phyloP scores from a whole-genome alignment of 495 filamentous ascomycete species.

The Penicillium pulvis region DNA sequence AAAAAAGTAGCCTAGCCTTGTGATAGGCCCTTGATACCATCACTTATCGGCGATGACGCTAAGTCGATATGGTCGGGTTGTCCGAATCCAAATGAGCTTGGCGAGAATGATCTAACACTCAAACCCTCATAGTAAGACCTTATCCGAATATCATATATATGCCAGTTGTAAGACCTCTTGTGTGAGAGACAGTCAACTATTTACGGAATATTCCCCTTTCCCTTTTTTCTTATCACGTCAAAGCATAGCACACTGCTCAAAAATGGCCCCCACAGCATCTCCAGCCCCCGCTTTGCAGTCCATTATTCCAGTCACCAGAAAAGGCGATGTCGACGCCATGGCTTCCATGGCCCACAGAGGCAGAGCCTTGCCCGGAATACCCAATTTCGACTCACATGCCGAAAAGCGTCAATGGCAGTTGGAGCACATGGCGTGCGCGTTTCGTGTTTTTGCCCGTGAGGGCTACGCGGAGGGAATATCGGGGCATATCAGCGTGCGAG shows the following conservation, averaged over 20 bases:
- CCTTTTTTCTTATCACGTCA: not conserved
- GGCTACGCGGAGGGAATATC: conserved; percentile 32
- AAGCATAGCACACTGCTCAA: not conserved
- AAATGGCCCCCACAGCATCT: not conserved
- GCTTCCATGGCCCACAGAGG: conserved; percentile 17
- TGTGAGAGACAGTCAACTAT: too few species aligned
- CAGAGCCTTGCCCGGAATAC: conserved; percentile 38
- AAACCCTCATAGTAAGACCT: too few species aligned
- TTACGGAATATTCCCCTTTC: not conserved
- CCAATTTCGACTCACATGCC: conserved; percentile 39
- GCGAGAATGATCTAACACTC: not conserved
- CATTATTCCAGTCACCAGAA: not conserved
- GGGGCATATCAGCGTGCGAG: conserved; percentile 33
- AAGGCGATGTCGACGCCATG: conserved; percentile 13
- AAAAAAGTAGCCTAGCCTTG: too few species aligned
- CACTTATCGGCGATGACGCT: too few species aligned
- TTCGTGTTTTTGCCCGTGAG: conserved; percentile 28
- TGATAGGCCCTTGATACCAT: too few species aligned
- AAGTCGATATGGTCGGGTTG: not conserved
- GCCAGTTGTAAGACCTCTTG: too few species aligned
- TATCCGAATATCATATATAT: too few species aligned
- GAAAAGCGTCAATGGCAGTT: conserved; percentile 49
- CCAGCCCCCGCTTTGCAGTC: not conserved
- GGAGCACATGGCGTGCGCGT: conserved; percentile 46
- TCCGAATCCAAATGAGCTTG: not conserved